These are phyloP conservation scores for Fusarium sulawesiense DNA, from an alignment of 2,329 filamentous ascomycete species.

Conservation along the genomic window DNA sequence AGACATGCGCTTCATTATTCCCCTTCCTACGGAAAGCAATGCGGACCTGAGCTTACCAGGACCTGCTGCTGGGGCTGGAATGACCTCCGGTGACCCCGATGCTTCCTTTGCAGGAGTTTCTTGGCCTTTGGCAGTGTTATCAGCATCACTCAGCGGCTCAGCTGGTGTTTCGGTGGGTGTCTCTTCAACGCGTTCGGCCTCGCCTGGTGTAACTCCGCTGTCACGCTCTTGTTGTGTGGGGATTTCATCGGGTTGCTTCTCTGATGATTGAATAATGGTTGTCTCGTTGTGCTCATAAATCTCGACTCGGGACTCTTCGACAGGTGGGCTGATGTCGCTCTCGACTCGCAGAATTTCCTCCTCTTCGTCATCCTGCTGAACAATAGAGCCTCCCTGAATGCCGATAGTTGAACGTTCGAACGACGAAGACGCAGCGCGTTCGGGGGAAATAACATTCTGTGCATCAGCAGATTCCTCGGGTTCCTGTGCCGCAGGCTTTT, in stretches of 20 bases:
- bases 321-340: background rate
- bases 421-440: conserved; percentile 2
- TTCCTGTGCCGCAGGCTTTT: background rate
- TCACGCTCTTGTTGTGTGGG: conserved; percentile 1
- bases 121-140: background rate
- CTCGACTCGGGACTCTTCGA: conserved; percentile 19
- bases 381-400: background rate
- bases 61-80: conserved; percentile 4
- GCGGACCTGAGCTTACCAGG: background rate
- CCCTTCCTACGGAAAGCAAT: conserved; percentile 25
- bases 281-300: conserved; percentile 28
- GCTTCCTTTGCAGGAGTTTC: conserved; percentile 3
- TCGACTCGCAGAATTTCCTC: background rate
- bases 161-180: conserved; percentile 26
- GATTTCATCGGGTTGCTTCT: conserved; percentile 16
- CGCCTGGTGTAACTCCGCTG: background rate
- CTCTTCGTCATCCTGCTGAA: background rate
- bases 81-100: background rate
- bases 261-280: conserved; percentile 36
- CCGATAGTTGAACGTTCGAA: conserved; percentile 13
- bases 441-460: background rate
- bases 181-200: conserved; percentile 28
- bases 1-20: conserved; percentile 33
- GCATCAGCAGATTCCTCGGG: background rate
- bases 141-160: background rate